A percentile compares a stretch with the other conserved stretches of the same genome.
Conservation (phyloP, 345 rosid species). For the Citrus trifoliata region DNA sequence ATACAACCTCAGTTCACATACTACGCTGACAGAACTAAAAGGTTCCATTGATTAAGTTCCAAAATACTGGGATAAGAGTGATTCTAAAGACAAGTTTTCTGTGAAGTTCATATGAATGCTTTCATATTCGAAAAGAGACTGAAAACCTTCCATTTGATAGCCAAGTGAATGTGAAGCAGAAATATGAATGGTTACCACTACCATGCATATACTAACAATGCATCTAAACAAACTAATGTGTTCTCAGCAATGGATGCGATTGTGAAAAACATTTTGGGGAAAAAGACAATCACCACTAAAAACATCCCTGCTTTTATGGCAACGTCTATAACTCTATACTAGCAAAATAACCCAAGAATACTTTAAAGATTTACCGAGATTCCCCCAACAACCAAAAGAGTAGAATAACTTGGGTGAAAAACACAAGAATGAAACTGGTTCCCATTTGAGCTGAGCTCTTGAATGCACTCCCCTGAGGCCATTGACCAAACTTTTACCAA, state of each 20-base stretch:
- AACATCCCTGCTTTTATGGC: not conserved
- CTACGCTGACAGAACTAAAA: not conserved
- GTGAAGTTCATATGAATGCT: not conserved
- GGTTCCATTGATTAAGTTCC: not conserved
- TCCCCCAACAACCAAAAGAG: slow-evolving; percentile 61
- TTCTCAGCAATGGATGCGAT: not conserved
- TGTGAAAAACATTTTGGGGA: not conserved
- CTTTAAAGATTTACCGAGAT: slow-evolving; percentile 30
- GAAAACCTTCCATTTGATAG: not conserved
- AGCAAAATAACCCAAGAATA: slow-evolving; percentile 1
- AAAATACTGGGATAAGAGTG: not conserved
- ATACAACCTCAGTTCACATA: not conserved
- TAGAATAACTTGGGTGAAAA: slow-evolving; percentile 57
- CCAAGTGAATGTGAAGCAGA: not conserved
- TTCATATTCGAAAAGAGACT: not conserved
- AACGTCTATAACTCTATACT: not conserved
- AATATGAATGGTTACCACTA: not conserved
- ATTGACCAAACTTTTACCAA: slow-evolving; percentile 67
- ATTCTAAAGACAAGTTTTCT: not conserved
- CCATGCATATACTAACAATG: not conserved
- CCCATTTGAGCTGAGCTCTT: slow-evolving; percentile 45
- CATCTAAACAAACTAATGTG: not conserved
- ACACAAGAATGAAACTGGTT: slow-evolving; percentile 63
- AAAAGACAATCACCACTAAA: not conserved
- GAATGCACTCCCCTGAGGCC: slow-evolving; percentile 55